These are phyloP conservation scores for Cordia subcordata DNA, from an alignment of 257 asterid species.

Conservation along the genomic window DNA sequence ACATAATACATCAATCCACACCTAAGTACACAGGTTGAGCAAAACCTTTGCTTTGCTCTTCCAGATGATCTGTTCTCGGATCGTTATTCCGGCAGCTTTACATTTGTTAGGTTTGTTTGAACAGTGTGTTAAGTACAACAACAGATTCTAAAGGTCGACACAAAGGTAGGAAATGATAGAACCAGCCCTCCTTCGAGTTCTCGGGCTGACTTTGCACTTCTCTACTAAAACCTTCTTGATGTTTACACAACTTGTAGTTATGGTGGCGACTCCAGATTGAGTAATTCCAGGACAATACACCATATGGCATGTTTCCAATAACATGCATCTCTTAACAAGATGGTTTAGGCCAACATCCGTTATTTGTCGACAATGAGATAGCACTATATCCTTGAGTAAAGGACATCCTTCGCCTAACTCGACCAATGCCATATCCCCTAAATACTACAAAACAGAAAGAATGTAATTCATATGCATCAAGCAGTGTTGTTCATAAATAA, in stretches of 20 bases:
- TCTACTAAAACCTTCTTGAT: conserved; percentile 71
- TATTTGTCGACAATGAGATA: conserved; percentile 82
- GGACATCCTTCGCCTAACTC: conserved; percentile 81
- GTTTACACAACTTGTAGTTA: conserved; percentile 53
- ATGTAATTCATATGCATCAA: too few species aligned
- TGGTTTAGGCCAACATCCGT: conserved; percentile 60
- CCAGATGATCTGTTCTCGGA: too few species aligned
- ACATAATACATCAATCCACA: too few species aligned
- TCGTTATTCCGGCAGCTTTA: too few species aligned
- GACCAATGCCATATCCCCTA: conserved; percentile 67
- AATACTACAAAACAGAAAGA: conserved; percentile 30
- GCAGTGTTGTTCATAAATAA: too few species aligned
- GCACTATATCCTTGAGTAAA: conserved; percentile 57
- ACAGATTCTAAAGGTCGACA: conserved; percentile 42
- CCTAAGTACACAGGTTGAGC: too few species aligned
- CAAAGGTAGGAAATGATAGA: conserved; percentile 71
- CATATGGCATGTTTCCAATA: conserved; percentile 74
- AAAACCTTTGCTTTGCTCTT: too few species aligned
- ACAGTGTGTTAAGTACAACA: too few species aligned
- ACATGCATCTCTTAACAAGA: conserved; percentile 47
- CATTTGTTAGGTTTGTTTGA: too few species aligned
- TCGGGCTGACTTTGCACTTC: conserved; percentile 67
- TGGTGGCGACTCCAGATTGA: conserved; percentile 60
- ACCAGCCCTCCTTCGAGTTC: conserved; percentile 82
- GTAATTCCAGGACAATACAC: conserved; percentile 75